phyloP scores from a whole-genome alignment of 2,329 filamentous ascomycete genomes.

The Coniosporium tulheliwenetii region DNA sequence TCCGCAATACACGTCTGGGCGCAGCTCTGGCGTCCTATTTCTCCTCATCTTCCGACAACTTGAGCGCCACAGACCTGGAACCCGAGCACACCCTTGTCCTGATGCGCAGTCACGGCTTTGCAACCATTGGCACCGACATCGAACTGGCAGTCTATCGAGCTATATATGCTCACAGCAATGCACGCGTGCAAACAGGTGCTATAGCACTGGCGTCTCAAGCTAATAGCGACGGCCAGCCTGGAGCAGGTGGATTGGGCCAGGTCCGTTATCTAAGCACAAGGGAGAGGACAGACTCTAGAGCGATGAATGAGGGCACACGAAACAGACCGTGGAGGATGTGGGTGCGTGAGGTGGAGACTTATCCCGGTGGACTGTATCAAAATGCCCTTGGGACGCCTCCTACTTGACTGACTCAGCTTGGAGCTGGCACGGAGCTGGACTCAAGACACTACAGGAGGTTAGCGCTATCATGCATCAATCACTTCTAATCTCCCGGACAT shows the following conservation, averaged over 20 bases:
- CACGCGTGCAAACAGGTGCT: conserved; percentile 24
- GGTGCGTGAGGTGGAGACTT: conserved; percentile 13
- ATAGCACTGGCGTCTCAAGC: conserved; percentile 8
- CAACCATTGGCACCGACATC: conserved; percentile 20
- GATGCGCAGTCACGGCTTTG: conserved; percentile 32
- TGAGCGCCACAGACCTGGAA: not conserved
- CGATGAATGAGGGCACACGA: conserved; percentile 12
- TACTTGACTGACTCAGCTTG: no score
- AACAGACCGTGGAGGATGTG: conserved; percentile 15
- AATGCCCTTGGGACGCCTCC: conserved; percentile 1
- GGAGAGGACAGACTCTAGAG: conserved; percentile 7
- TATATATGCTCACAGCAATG: conserved; percentile 29
- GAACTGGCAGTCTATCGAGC: conserved; percentile 25
- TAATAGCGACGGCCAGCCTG: conserved; percentile 1
- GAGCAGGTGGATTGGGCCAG: conserved; percentile 3
- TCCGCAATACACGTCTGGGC: conserved; percentile 16
- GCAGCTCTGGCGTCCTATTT: conserved; percentile 16
- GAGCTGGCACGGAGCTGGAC: no score
- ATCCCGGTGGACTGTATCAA: conserved; percentile 9
- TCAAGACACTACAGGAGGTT: no score
- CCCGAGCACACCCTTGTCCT: conserved; percentile 22
- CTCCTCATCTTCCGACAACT: no score
- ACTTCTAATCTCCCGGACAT: no score
- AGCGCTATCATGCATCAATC: no score
- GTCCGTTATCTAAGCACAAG: conserved; percentile 8